Evolutionary conservation across 2,329 filamentous ascomycete species (phyloP), one percentile per base, ranked within the genome.

Genomic region (Albophoma yamanashiensis): DNA sequence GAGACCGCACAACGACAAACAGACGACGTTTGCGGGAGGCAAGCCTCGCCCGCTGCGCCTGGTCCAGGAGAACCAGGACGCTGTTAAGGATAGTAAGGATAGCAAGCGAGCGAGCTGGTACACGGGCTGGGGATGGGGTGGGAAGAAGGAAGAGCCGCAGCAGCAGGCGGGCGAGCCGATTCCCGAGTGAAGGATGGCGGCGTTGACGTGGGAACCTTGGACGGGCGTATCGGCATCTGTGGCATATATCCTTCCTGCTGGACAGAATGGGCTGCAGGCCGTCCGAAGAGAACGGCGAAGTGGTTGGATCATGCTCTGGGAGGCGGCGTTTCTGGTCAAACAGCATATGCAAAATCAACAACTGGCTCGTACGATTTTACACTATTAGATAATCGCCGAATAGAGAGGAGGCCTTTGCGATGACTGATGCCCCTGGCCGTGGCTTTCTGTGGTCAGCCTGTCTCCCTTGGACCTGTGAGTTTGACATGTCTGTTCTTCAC

Each of bases 41-140:
- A 94, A 94, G 74, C 86, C 95, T 61, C 83, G 92, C 42, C 93
- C 93, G 8, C 78, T 99, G 64, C 83, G 93, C 20, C 80, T 99
- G 38, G 92, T 97, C 55, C 89, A 94, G 74, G 91, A 96, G 75
- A 88, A 88, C 65, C 72, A 75, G 27, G 82, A 83, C 57, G 70
- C 70, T 2, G 74, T 78, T 62, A 78, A 79, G 66, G 70, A 75
- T 59, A 82, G 81, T 62, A 78, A 79, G 66, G 70, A 75, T 59
- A 82, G 81, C 67, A 88, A 87, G 76, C 77, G 86, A 56, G 77
- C 79, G 25, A 88, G 84, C 71, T 88, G 86, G 86, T 75, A 74
- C 62, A 81, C 87, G 61, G 83, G 83, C 15, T 87, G 84, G 83
- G 74, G 72, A 69, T 78, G 77, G 70, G 71, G 68, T 34, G 64